These are phyloP conservation scores for Aegilops speltoides DNA, from an alignment of 176 grass and related monocot species.

Conservation along the genomic window DNA sequence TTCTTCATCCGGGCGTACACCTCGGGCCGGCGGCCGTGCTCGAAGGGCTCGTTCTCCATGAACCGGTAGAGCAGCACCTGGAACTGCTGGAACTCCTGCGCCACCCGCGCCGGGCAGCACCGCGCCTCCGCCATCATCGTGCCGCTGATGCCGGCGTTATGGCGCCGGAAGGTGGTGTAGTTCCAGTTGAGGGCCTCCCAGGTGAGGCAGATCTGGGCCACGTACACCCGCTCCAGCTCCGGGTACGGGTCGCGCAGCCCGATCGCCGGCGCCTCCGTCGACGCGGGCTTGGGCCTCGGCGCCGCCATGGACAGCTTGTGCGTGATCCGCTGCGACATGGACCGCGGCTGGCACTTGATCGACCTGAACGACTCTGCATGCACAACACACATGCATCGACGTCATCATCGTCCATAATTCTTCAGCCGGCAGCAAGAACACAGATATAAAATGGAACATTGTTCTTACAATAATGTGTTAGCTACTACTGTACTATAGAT, in stretches of 20 bases:
- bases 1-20: constrained; percentile 79
- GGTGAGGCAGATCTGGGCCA: constrained; percentile 82
- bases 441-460: background rate
- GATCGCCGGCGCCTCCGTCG: background rate
- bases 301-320: constrained; percentile 36
- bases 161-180: constrained; percentile 55
- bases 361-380: constrained; percentile 79
- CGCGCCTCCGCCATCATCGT: constrained; percentile 21
- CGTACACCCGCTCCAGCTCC: constrained; percentile 82
- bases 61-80: constrained; percentile 87
- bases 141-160: constrained; percentile 17
- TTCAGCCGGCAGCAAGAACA: background rate
- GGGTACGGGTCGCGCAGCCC: constrained; percentile 57
- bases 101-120: constrained; percentile 67
- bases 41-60: constrained; percentile 92
- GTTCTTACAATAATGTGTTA: too few species aligned
- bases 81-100: constrained; percentile 95
- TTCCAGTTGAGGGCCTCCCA: constrained; percentile 98
- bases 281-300: constrained; percentile 41
- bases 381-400: background rate
- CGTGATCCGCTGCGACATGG: constrained; percentile 70
- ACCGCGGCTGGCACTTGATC: constrained; percentile 66
- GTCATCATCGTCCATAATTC: background rate
- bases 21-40: constrained; percentile 61
- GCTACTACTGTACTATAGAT: too few species aligned